These are phyloP conservation scores for Dioscorea dumetorum DNA, from an alignment of 106 monocot species.

Conservation along the genomic window DNA sequence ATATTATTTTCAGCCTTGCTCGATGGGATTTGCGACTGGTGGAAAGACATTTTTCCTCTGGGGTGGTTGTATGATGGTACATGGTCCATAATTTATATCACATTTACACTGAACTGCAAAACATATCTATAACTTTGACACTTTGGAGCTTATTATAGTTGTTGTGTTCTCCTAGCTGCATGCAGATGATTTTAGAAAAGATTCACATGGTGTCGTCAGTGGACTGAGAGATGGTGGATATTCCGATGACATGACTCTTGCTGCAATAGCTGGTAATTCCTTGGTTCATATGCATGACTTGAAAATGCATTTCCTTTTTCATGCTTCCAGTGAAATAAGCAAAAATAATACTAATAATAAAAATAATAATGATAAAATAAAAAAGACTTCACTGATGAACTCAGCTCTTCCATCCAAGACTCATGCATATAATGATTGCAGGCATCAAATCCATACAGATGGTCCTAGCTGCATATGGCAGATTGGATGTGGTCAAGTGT, in stretches of 20 bases:
- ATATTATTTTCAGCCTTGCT: constrained; percentile 79
- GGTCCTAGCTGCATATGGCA: too few relatives aligned
- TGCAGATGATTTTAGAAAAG: constrained; percentile 90
- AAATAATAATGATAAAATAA: too few relatives aligned
- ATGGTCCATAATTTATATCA: not conserved
- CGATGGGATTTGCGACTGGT: constrained; percentile 99
- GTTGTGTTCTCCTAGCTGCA: constrained; percentile 58
- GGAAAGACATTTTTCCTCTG: constrained; percentile 96
- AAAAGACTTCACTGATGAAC: too few relatives aligned
- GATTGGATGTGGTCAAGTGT: too few relatives aligned
- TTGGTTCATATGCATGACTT: not conserved
- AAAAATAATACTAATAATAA: too few relatives aligned
- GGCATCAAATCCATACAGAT: too few relatives aligned
- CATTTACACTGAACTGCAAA: not conserved
- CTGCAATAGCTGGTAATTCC: constrained; percentile 83
- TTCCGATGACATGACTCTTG: constrained; percentile 98
- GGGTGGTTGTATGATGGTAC: constrained; percentile 99
- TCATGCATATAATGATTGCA: too few relatives aligned
- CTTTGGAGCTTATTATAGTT: too few relatives aligned
- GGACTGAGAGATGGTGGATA: constrained; percentile 94
- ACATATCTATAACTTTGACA: too few relatives aligned
- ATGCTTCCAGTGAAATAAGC: too few relatives aligned
- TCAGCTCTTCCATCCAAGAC: too few relatives aligned
- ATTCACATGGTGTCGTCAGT: constrained; percentile 78
- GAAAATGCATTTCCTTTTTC: too few relatives aligned